These are phyloP conservation scores for Ganoderma leucocontextum DNA, from an alignment of 1,284 basidiomycete genomes.

Conservation along the genomic window DNA sequence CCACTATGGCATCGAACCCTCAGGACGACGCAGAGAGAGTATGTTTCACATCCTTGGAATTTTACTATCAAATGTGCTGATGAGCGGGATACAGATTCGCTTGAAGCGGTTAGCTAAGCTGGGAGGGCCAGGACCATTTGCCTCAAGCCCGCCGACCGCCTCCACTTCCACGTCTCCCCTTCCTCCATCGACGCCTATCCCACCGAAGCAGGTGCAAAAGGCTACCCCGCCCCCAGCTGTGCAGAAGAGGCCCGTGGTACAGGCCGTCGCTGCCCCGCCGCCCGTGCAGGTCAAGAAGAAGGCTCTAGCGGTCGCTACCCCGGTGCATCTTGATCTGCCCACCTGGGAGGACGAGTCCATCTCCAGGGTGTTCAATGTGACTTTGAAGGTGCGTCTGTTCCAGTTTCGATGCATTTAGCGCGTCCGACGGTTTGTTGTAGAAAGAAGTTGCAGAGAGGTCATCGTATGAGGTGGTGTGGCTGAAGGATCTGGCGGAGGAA, in stretches of 20 bases:
- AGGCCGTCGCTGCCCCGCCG: conserved; percentile 37
- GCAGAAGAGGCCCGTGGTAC: conserved; percentile 43
- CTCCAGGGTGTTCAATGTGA: conserved; percentile 76
- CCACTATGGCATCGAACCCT: conserved; percentile 59
- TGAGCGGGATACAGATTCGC: conserved; percentile 69
- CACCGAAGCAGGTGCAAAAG: conserved; percentile 33
- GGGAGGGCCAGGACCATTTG: conserved; percentile 52
- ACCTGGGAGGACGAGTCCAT: conserved; percentile 82
- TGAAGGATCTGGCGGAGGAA: conserved; percentile 82
- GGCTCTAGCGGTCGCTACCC: conserved; percentile 39
- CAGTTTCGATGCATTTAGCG: neutral
- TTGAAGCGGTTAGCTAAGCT: conserved; percentile 87
- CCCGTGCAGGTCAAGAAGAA: conserved; percentile 57
- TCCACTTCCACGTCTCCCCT: conserved; percentile 34
- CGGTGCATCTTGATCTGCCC: conserved; percentile 60
- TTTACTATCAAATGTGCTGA: conserved; percentile 20
- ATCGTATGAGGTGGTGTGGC: conserved; percentile 82
- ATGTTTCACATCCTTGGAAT: conserved; percentile 31
- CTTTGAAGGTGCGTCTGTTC: conserved; percentile 70
- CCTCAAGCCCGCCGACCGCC: conserved; percentile 46
- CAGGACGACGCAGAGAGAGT: conserved; percentile 83
- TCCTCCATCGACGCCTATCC: conserved; percentile 25
- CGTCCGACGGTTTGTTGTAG: conserved; percentile 47
- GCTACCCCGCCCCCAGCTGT: conserved; percentile 14
- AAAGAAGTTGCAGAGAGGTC: conserved; percentile 74